phyloP scores from a whole-genome alignment of 129 eudicot species.

The Flaveria sonorensis region DNA sequence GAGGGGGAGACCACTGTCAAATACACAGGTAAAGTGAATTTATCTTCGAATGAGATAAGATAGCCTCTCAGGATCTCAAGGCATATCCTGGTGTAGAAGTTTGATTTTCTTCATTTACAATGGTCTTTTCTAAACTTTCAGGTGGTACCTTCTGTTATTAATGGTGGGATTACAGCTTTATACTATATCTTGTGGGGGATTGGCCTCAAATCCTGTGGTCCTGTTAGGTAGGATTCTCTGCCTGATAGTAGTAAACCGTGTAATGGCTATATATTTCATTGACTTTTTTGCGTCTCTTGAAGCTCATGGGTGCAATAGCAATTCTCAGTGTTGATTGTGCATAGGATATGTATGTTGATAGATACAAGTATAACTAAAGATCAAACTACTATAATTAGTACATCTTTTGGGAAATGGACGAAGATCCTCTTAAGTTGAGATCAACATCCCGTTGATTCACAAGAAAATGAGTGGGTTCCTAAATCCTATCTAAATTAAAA shows the following conservation, averaged over 20 bases:
- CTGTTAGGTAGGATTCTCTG: slow-evolving; percentile 66
- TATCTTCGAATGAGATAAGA: slow-evolving; percentile 14
- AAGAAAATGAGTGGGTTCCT: neutral
- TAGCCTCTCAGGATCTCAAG: neutral
- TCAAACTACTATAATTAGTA: neutral
- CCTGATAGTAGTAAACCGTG: slow-evolving; percentile 9
- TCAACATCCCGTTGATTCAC: too few species aligned
- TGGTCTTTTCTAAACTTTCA: slow-evolving; percentile 28
- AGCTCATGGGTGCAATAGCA: slow-evolving; percentile 4
- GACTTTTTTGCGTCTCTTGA: neutral
- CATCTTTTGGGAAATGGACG: neutral
- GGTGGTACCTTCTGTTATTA: slow-evolving; percentile 87
- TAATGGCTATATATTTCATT: neutral
- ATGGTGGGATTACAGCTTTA: slow-evolving; percentile 90
- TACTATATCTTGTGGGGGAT: slow-evolving; percentile 94
- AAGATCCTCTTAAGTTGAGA: slow-evolving; percentile 5
- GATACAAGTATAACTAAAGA: slow-evolving; percentile 10
- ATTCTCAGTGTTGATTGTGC: neutral
- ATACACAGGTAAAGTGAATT: slow-evolving; percentile 58
- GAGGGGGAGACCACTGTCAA: slow-evolving; percentile 86
- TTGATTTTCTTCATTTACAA: slow-evolving; percentile 2
- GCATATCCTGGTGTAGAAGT: neutral
- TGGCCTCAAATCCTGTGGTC: slow-evolving; percentile 93
- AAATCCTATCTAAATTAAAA: neutral
- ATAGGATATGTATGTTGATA: slow-evolving; percentile 1